Conservation (phyloP, 140 eudicot genomes). For the Erigeron philadelphicus region DNA sequence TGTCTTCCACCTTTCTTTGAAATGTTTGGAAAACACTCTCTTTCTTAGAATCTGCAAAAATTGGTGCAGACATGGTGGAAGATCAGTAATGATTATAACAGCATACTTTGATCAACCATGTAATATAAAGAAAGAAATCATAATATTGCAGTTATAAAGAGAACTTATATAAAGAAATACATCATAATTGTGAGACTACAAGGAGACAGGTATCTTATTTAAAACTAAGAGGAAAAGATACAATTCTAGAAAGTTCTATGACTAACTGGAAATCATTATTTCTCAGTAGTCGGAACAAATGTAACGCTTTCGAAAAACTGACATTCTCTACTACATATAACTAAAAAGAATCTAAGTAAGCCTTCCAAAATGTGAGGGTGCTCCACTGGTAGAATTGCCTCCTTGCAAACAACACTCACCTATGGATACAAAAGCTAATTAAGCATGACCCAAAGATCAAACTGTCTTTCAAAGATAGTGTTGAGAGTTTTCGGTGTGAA, state of each 20-base stretch:
- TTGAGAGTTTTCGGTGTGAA: constrained; percentile 6
- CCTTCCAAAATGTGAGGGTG: constrained; percentile 36
- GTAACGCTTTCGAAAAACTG: constrained; percentile 14
- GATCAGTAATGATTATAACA: not conserved
- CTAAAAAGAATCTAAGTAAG: constrained; percentile 17
- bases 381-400: constrained; percentile 31
- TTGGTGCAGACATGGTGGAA: not conserved
- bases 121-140: constrained; percentile 2
- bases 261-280: constrained; percentile 16
- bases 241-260: constrained; percentile 19
- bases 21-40: constrained; percentile 15
- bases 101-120: not conserved
- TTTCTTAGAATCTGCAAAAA: constrained; percentile 18
- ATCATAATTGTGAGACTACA: constrained; percentile 9
- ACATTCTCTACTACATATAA: constrained; percentile 18
- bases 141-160: constrained; percentile 1
- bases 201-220: constrained; percentile 19
- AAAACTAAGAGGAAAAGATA: constrained; percentile 14
- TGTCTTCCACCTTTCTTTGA: constrained; percentile 21
- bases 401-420: constrained; percentile 49
- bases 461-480: constrained; percentile 11
- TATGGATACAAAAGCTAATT: constrained; percentile 46
- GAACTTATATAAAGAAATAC: not conserved
- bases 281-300: constrained; percentile 15
- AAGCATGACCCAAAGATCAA: constrained; percentile 25